phyloP scores from a whole-genome alignment of 495 filamentous ascomycete genomes.

The Barbatosphaeria neglecta region DNA sequence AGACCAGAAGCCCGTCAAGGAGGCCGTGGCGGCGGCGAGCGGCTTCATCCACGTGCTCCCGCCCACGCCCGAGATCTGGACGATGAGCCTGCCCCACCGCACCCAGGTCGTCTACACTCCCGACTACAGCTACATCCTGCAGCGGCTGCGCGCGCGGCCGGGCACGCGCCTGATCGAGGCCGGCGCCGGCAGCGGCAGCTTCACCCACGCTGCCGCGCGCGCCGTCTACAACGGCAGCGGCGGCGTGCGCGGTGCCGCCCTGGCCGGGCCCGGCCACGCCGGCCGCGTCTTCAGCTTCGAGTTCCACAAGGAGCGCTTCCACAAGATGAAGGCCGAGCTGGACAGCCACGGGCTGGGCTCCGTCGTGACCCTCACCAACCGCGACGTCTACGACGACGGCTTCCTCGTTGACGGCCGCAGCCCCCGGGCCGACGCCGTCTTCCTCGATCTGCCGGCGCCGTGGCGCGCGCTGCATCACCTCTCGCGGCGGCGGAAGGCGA shows the following conservation, averaged over 20 bases:
- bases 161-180: conserved; percentile 81
- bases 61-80: conserved; percentile 92
- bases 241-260: conserved; percentile 26
- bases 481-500: conserved; percentile 40
- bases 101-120: conserved; percentile 98
- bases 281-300: conserved; percentile 91
- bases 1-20: conserved; percentile 19
- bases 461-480: conserved; percentile 85
- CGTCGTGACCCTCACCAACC: conserved; percentile 71
- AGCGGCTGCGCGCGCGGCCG: conserved; percentile 70
- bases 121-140: conserved; percentile 91
- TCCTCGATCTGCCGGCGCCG: conserved; percentile 87
- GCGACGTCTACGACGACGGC: conserved; percentile 83
- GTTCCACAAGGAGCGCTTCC: conserved; percentile 69
- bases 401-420: conserved; percentile 50
- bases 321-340: conserved; percentile 64
- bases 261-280: conserved; percentile 18
- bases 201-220: conserved; percentile 81
- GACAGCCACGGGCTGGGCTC: conserved; percentile 56
- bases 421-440: conserved; percentile 68
- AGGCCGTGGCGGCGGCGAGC: conserved; percentile 50
- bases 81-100: conserved; percentile 74
- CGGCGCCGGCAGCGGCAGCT: conserved; percentile 86
- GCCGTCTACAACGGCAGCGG: conserved; percentile 68
- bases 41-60: conserved; percentile 86